Evolutionary conservation across 192 early-diverging fungal species (phyloP), one percentile per base, ranked within the genome.

Genomic region (Helicostylum pulchrum): DNA sequence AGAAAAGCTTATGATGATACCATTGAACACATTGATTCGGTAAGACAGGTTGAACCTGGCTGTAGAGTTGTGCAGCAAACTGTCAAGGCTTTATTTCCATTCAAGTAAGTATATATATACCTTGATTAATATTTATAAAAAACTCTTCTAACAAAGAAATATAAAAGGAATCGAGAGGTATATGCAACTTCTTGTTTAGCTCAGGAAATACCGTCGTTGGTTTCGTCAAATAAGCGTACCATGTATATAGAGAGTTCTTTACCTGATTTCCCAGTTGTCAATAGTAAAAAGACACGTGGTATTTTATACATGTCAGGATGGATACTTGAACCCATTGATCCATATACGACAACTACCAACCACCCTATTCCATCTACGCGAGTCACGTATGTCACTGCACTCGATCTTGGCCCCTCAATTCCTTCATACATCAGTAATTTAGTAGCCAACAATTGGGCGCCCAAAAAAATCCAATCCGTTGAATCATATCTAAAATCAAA

Each of bases 361-460:
- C 80, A 82, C 62, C 80, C 77, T 10, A 82, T 82, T 45, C 78
- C 78, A 5, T 82, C 80, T 2, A 79, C 74, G 5, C 78, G 78
- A 1, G 80, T 76, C 19, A 82, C 80, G 0, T 79, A 68, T 39
- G 77, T 82, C 50, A 69, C 68, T 6, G 73, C 78, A 9, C 45
- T 79, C 45, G 80, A 82, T 50, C 60, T 82, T 9, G 80, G 80
- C 9, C 63, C 70, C 7, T 75, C 73, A 7, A 72, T 82, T 10
- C 80, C 80, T 15, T 64, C 76, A 7, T 69, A 74, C 47, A 54
- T 82, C 23, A 82, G 80, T 31, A 77, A 76, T 6, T 59, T 82
- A 63, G 60, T 77, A 20, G 72, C 72, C 14, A 74, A 69, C 21
- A 72, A 62, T 61, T 30, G 52, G 17, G 66, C 76, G 11, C 67